A percentile compares a stretch with the other conserved stretches of the same genome.
These are phyloP conservation scores for Vitis rupestris DNA, from an alignment of 164 flowering plant species.

Conservation along the genomic window DNA sequence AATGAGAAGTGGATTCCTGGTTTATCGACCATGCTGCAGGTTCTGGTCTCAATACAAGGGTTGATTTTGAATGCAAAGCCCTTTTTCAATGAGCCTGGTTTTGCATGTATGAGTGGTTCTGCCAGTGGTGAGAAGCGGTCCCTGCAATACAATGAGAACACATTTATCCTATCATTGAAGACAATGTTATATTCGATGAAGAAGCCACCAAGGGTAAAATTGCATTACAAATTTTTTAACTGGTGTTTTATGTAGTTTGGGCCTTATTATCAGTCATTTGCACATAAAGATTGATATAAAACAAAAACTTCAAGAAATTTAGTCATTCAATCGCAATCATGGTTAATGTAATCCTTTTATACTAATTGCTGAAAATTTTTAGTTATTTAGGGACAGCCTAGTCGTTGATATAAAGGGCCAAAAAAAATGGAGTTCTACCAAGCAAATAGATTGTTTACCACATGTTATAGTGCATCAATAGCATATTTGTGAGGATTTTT, in stretches of 20 bases:
- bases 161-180: constrained; percentile 57
- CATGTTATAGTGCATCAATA: too few relatives aligned
- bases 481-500: too few relatives aligned
- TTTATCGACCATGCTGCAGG: constrained; percentile 75
- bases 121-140: constrained; percentile 48
- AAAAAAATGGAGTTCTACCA: too few relatives aligned
- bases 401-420: background rate
- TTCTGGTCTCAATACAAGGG: constrained; percentile 87
- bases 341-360: background rate
- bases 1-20: constrained; percentile 76
- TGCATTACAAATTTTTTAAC: background rate
- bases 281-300: background rate
- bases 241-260: background rate
- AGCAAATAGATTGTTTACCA: too few relatives aligned
- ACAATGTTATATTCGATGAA: constrained; percentile 68
- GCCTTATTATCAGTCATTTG: background rate
- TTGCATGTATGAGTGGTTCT: constrained; percentile 34
- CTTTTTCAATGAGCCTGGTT: constrained; percentile 86
- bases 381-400: background rate
- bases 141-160: constrained; percentile 56
- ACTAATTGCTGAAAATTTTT: background rate
- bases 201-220: constrained; percentile 74
- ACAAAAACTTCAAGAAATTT: background rate
- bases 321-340: background rate
- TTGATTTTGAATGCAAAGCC: constrained; percentile 84